Evolutionary conservation across 768 basidiomycete genomes (phyloP).

Genomic region (Collybia nuda): DNA sequence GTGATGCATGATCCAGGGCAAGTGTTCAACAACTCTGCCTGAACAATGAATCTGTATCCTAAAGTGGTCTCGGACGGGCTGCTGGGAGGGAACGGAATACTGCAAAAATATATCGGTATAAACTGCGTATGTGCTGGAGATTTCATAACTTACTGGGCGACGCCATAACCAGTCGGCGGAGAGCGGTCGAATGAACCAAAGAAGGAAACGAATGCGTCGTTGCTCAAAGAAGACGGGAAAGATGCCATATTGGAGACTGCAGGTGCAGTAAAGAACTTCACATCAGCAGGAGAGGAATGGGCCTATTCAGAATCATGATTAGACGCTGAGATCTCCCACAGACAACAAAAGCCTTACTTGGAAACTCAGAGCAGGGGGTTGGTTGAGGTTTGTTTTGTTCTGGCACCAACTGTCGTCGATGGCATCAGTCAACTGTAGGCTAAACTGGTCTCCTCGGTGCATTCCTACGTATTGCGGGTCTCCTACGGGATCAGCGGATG

Average conservation of each 20-base stretch:
- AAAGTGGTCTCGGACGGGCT: slow-evolving; percentile 2
- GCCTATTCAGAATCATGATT: slow-evolving; percentile 24
- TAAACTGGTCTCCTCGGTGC: slow-evolving; percentile 34
- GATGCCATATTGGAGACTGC: slow-evolving; percentile 5
- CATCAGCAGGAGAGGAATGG: slow-evolving; percentile 44
- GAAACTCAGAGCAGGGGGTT: slow-evolving; percentile 33
- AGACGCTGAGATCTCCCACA: neutral
- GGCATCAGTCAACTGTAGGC: slow-evolving; percentile 29
- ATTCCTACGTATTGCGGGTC: slow-evolving; percentile 31
- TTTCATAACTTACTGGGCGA: slow-evolving; percentile 28
- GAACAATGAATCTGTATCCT: slow-evolving; percentile 31
- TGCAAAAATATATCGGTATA: slow-evolving; percentile 6
- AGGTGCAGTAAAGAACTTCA: slow-evolving; percentile 34
- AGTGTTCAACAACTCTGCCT: slow-evolving; percentile 32
- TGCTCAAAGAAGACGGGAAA: slow-evolving; percentile 25
- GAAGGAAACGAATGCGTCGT: slow-evolving; percentile 44
- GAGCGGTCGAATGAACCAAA: slow-evolving; percentile 39
- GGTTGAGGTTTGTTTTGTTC: slow-evolving; percentile 28
- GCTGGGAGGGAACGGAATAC: slow-evolving; percentile 22
- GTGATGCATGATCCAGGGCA: slow-evolving; percentile 42
- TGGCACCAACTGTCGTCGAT: slow-evolving; percentile 32
- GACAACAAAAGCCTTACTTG: slow-evolving; percentile 24
- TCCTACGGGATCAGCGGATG: slow-evolving; percentile 35
- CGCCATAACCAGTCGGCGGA: slow-evolving; percentile 43
- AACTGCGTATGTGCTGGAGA: neutral